Conservation (phyloP, 2,329 filamentous ascomycete genomes). For the Nothomitra cinnamomea region DNA sequence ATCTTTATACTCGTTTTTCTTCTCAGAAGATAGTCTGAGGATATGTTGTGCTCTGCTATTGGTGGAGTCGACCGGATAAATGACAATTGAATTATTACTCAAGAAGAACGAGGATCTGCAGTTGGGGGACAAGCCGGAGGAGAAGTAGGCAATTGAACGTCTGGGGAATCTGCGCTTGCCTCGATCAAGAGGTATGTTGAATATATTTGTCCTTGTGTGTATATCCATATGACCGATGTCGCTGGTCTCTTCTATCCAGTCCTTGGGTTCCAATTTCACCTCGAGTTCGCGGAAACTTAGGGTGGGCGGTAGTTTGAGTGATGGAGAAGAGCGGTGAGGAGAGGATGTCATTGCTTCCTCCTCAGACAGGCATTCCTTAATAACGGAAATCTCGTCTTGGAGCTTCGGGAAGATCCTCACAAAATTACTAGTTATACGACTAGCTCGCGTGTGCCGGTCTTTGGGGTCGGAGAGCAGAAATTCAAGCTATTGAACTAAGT, state of each 20-base stretch:
- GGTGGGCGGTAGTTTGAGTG: too few relatives aligned
- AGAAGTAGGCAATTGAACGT: neutral
- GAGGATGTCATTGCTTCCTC: neutral
- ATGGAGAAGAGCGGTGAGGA: neutral
- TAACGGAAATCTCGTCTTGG: neutral
- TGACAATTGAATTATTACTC: neutral
- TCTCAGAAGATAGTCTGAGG: neutral
- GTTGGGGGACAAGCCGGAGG: neutral
- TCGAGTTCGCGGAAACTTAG: neutral
- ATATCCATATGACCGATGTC: neutral
- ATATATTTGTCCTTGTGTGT: neutral
- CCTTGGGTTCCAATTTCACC: neutral
- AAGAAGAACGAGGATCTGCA: neutral
- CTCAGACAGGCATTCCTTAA: neutral
- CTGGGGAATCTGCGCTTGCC: neutral
- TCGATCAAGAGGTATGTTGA: neutral
- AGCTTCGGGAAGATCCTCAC: neutral
- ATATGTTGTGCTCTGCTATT: neutral
- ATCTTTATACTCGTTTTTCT: neutral
- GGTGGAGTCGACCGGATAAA: neutral
- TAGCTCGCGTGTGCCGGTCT: neutral
- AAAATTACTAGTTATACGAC: neutral
- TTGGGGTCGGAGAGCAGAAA: neutral
- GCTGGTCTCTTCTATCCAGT: neutral
- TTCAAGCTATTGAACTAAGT: neutral